Base-by-base conservation (phyloP, 257 asterid genomes). In the Penstemon eatonii region DNA sequence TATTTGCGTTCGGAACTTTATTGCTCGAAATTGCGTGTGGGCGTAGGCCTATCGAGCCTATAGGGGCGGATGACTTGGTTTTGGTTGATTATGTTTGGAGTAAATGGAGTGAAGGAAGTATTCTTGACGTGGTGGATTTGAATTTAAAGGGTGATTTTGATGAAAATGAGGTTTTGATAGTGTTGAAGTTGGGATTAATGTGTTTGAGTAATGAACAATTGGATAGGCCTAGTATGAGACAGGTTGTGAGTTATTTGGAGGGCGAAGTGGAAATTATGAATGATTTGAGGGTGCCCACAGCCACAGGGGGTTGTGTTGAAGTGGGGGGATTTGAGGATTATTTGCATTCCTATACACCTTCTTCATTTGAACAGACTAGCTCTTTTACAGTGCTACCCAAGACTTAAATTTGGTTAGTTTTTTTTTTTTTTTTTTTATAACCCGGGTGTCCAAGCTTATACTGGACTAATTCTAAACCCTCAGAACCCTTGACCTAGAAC, bases 1-100 rank as follows among this genome's bases (percentile, higher is more conserved):
- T 85, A 65, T 85, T 67, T 56, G 92, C 87, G 4, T 88, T 83
- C 6, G 92, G 95, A 4, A 74, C 85, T 5, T 73, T 82, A 6
- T 42, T 87, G 78, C 82, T 85, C 2, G 89, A 87, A 70, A 85
- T 82, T 15, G 87, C 76, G 0, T 76, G 85, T 7, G 93, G 93
- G 5, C 80, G 91, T 8, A 76, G 89, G 76, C 95, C 91, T 5
- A 69, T 87, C 6, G 86, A 85, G 51, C 70, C 75, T 0, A 79
- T 54, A 12, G 71, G 69, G 3, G 69, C 69, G 36, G 89, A 87
- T 5, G 86, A 79, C 3, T 4, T 75, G 9, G 77, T 81, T 9
- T 64, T 87, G 81, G 83, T 78, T 8, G 91, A 87, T 10, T 63
- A 70, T 6, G 91, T 85, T 66, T 81, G 77, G 85, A 75, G 63